These are phyloP conservation scores for Umbilicus rupestris DNA, from an alignment of 164 flowering plant species.

Conservation along the genomic window DNA sequence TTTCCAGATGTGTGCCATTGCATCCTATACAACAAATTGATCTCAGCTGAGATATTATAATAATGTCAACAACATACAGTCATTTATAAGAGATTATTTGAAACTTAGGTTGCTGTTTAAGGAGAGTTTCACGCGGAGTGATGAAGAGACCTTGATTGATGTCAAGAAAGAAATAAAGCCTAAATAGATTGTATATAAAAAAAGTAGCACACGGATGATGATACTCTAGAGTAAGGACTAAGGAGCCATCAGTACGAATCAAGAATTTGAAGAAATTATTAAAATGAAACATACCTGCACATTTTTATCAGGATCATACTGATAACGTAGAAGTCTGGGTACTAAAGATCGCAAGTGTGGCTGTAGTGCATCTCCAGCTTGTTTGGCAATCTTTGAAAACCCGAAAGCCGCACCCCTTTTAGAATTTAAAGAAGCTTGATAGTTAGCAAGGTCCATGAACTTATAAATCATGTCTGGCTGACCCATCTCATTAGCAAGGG, in stretches of 20 bases:
- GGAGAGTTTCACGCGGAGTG: not conserved
- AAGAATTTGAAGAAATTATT: not conserved
- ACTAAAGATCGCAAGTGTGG: constrained; percentile 64
- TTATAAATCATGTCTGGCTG: constrained; percentile 94
- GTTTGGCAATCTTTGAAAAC: constrained; percentile 94
- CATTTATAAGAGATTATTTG: not conserved
- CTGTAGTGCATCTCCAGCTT: constrained; percentile 91
- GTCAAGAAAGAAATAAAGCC: not conserved
- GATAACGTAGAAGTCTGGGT: constrained; percentile 92
- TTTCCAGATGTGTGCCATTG: constrained; percentile 97
- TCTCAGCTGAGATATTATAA: not conserved
- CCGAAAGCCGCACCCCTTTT: constrained; percentile 99
- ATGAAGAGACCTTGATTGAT: not conserved
- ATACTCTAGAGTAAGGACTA: not conserved
- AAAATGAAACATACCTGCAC: constrained; percentile 60
- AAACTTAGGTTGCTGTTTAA: not conserved
- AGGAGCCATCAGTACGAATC: not conserved
- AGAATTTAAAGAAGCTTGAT: constrained; percentile 87
- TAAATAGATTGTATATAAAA: not conserved
- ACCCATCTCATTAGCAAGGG: constrained; percentile 95
- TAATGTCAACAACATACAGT: not conserved
- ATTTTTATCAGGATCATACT: constrained; percentile 97
- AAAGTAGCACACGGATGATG: not conserved
- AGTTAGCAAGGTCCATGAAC: constrained; percentile 96
- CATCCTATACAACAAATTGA: constrained; percentile 45